Evolutionary conservation across 768 basidiomycete genomes (phyloP).

Genomic region (Coprinopsis cinerea): DNA sequence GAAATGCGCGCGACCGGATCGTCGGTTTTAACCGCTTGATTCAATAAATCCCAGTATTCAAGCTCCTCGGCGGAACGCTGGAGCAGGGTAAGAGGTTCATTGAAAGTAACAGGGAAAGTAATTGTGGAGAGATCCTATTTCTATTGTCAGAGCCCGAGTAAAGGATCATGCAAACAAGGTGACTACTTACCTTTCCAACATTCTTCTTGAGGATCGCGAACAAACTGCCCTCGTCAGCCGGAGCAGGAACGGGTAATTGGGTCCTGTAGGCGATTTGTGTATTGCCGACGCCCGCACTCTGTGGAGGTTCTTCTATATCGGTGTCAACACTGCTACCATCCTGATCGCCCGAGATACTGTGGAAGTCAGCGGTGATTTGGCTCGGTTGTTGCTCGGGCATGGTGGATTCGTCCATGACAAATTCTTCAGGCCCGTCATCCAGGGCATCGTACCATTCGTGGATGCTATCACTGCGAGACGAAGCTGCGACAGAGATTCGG

Average conservation of each 20-base stretch:
- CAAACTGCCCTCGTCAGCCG: conserved; percentile 75
- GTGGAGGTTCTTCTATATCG: conserved; percentile 29
- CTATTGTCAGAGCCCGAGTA: background rate
- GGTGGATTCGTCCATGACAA: conserved; percentile 46
- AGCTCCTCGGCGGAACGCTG: conserved; percentile 81
- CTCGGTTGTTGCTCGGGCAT: conserved; percentile 27
- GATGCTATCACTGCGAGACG: conserved; percentile 41
- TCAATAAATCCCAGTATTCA: conserved; percentile 70
- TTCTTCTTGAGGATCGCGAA: conserved; percentile 84
- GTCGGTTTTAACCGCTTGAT: conserved; percentile 49
- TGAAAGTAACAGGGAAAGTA: conserved; percentile 83
- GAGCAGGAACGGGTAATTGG: conserved; percentile 51
- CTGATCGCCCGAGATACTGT: conserved; percentile 30
- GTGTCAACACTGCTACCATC: conserved; percentile 51
- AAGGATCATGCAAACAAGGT: background rate
- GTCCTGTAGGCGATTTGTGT: conserved; percentile 43
- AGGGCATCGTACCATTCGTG: conserved; percentile 77
- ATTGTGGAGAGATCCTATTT: conserved; percentile 74
- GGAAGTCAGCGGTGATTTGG: conserved; percentile 33
- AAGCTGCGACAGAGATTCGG: conserved; percentile 41
- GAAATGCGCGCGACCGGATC: conserved; percentile 67
- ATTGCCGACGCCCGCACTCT: conserved; percentile 12
- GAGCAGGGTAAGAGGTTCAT: conserved; percentile 79
- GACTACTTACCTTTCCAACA: conserved; percentile 63
- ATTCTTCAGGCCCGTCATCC: conserved; percentile 69